phyloP scores from a whole-genome alignment of 2,329 filamentous ascomycete species.

The Apiospora marii region DNA sequence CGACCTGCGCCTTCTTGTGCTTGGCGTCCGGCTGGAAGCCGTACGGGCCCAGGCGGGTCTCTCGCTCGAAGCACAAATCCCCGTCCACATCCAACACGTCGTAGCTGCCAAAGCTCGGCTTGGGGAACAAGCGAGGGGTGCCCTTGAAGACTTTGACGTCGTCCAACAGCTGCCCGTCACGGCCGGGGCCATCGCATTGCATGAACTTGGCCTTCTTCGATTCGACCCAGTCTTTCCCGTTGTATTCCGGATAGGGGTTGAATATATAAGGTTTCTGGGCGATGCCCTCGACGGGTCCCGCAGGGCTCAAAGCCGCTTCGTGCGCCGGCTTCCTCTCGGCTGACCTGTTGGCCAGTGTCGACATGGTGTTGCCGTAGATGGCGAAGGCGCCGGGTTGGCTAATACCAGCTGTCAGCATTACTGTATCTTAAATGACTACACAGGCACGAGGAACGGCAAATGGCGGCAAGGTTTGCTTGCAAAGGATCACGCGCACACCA shows the following conservation, averaged over 20 bases:
- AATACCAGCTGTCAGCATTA: conserved; percentile 36
- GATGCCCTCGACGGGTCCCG: conserved; percentile 48
- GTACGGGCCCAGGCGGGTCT: conserved; percentile 74
- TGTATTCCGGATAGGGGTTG: conserved; percentile 77
- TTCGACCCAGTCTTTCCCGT: conserved; percentile 64
- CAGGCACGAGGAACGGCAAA: neutral
- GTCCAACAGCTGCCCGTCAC: conserved; percentile 62
- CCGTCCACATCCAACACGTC: conserved; percentile 66
- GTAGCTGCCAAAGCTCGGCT: conserved; percentile 69
- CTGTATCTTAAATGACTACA: neutral
- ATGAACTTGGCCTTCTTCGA: conserved; percentile 63
- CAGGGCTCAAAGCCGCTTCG: conserved; percentile 41
- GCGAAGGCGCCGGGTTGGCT: conserved; percentile 57
- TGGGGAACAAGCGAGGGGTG: conserved; percentile 64
- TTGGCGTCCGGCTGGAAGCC: conserved; percentile 60
- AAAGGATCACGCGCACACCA: neutral
- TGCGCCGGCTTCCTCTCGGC: conserved; percentile 36
- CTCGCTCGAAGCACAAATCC: conserved; percentile 72
- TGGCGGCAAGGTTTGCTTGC: neutral
- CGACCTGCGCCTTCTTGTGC: conserved; percentile 52
- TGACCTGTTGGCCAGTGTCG: conserved; percentile 52
- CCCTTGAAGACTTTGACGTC: conserved; percentile 73
- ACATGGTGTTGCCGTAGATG: conserved; percentile 65
- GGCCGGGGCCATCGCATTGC: conserved; percentile 73
- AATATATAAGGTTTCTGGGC: conserved; percentile 64